phyloP scores from a whole-genome alignment of 179 eudicot species.

The Gypsophila paniculata region DNA sequence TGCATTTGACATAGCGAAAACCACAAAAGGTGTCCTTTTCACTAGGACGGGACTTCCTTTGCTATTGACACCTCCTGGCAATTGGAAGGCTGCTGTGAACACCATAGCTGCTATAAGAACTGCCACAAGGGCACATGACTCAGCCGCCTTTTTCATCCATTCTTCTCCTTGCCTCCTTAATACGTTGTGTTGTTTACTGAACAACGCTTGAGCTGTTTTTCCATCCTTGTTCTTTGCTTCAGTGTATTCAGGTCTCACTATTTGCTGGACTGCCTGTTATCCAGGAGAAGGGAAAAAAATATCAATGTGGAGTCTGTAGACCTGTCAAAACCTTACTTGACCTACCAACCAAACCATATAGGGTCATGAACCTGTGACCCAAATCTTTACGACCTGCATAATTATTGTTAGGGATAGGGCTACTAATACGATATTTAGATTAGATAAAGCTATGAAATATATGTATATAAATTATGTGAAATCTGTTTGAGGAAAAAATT shows the following conservation, averaged over 20 bases:
- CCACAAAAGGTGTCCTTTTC: constrained; percentile 16
- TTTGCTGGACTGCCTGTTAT: constrained; percentile 29
- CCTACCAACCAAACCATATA: too few relatives aligned
- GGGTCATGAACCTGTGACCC: too few relatives aligned
- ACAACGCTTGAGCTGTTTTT: constrained; percentile 25
- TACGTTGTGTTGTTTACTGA: constrained; percentile 25
- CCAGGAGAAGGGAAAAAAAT: not conserved
- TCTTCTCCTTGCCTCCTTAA: constrained; percentile 26
- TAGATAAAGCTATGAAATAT: too few relatives aligned
- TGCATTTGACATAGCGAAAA: constrained; percentile 25
- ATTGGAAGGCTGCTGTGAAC: constrained; percentile 35
- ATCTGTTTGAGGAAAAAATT: too few relatives aligned
- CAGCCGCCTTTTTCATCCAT: constrained; percentile 33
- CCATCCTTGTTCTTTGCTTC: constrained; percentile 25
- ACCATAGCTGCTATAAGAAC: constrained; percentile 33
- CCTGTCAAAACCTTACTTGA: too few relatives aligned
- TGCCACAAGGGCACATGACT: constrained; percentile 29
- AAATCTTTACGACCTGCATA: too few relatives aligned
- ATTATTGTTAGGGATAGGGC: too few relatives aligned
- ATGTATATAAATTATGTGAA: too few relatives aligned
- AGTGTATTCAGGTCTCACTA: constrained; percentile 26
- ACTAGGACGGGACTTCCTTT: constrained; percentile 24
- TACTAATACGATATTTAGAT: too few relatives aligned
- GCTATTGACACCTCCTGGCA: constrained; percentile 37
- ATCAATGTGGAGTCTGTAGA: too few relatives aligned